Evolutionary conservation across 1,284 basidiomycete species (phyloP), one percentile per base, ranked within the genome.

Genomic region (Gymnopus androsaceus): DNA sequence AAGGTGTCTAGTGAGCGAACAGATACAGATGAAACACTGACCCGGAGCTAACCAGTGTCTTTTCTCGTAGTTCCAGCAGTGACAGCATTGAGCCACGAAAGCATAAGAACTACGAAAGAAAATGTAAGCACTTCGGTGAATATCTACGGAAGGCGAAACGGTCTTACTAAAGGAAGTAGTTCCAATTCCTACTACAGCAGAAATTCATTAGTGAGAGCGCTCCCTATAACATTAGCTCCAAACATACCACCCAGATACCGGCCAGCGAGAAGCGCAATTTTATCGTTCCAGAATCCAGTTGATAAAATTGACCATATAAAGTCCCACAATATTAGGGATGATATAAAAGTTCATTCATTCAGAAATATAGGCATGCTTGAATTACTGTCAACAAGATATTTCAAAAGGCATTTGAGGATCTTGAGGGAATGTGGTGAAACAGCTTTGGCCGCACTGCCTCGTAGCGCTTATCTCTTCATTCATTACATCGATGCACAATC

Each of bases 181-280:
- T 9, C 52, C 52, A 38, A 54, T 23, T 7, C 52, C 52, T 40
- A n/a, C n/a, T n/a, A n/a, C n/a, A n/a, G 23, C 83, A 3, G 28
- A 28, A 9, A 19, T 25, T 21, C 19, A 17, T 37, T 37, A 6
- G 19, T 14, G 15, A 17, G 14, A 34, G 52, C 33, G 19, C 11
- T 28, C 11, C 19, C 21, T 19, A 19, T 46, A 21, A 42, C 38
- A 49, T 47, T 7, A 37, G n/a, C 0, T 69, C 81, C 73, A n/a
- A 17, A n/a, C 41, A 15, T 66, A 84, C 88, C 84, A 6, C 79
- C 83, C 21, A 88, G 67, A 84, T 88, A 92, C 61, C 88, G 83
- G 17, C 81, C 81, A n/a, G n/a, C n/a, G n/a, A n/a, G n/a, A n/a
- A n/a, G n/a, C n/a, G 88, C 90, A 40, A 89, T 74, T 67, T 84